These are phyloP conservation scores for Hortaea sp. DNA, from an alignment of 2,329 filamentous ascomycete species.

Conservation along the genomic window DNA sequence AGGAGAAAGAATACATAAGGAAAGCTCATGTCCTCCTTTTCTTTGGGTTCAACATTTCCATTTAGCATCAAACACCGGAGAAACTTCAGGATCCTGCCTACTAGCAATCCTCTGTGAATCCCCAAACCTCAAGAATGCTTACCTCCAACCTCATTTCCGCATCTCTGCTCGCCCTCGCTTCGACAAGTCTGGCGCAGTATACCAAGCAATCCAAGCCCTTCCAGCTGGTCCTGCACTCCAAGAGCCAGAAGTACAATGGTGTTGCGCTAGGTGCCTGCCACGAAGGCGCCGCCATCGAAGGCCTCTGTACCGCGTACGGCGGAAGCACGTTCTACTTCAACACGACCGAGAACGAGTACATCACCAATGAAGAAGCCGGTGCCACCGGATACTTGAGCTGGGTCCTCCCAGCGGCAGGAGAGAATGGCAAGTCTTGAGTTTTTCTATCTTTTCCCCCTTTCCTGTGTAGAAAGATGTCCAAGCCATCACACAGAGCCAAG, in stretches of 20 bases:
- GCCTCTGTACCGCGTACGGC: constrained; percentile 28
- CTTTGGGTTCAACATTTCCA: too few species aligned
- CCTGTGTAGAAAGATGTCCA: too few species aligned
- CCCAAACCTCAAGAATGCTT: too few species aligned
- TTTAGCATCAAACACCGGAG: too few species aligned
- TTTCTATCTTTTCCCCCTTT: too few species aligned
- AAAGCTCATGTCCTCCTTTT: too few species aligned
- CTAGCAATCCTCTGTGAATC: too few species aligned
- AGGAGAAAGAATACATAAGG: too few species aligned
- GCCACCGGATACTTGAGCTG: constrained; percentile 16
- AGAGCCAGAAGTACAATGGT: constrained; percentile 30
- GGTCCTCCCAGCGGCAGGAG: too few species aligned
- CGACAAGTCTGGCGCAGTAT: constrained; percentile 23
- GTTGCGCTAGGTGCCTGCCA: constrained; percentile 35
- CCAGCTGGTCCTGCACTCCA: constrained; percentile 30
- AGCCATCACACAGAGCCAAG: too few species aligned
- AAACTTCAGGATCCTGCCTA: too few species aligned
- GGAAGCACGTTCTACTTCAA: constrained; percentile 13
- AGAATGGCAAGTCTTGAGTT: too few species aligned
- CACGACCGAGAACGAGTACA: constrained; percentile 7
- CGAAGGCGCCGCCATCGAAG: constrained; percentile 39
- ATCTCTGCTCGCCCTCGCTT: constrained; percentile 6
- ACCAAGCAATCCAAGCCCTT: constrained; percentile 35
- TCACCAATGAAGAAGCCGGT: constrained; percentile 23
- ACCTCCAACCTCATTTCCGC: not conserved